These are phyloP conservation scores for Ophiocordyceps australis DNA, from an alignment of 2,329 filamentous ascomycete species.

Conservation along the genomic window DNA sequence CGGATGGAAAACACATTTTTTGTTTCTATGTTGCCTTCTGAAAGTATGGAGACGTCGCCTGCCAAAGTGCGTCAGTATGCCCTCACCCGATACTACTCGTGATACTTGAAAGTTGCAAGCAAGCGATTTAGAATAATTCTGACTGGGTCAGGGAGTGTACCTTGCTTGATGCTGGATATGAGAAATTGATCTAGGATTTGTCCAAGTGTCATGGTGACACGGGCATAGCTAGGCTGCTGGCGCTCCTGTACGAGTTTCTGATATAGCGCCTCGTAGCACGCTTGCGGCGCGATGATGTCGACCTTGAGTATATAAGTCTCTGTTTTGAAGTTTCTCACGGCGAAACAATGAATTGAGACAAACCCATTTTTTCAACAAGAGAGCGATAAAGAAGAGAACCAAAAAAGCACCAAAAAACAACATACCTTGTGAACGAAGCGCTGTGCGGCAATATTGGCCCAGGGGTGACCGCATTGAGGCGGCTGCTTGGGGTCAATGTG, in stretches of 20 bases:
- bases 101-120: not conserved
- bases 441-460: conserved; percentile 46
- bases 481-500: conserved; percentile 55
- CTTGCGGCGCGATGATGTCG: conserved; percentile 56
- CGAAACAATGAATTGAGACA: no score
- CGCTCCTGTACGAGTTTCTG: conserved; percentile 25
- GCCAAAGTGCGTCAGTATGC: not conserved
- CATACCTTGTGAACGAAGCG: conserved; percentile 52
- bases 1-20: conserved; percentile 56
- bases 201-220: conserved; percentile 53
- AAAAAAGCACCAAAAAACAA: no score
- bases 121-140: not conserved
- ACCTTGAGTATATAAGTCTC: no score
- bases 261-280: conserved; percentile 34
- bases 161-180: conserved; percentile 65
- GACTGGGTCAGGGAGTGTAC: conserved; percentile 18
- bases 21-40: conserved; percentile 50
- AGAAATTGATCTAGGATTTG: conserved; percentile 64
- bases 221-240: conserved; percentile 34
- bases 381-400: not conserved
- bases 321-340: no score
- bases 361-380: no score
- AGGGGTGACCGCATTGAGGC: conserved; percentile 59
- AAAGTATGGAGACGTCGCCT: conserved; percentile 74
- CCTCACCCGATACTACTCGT: no score